Base-by-base conservation (phyloP, 1,284 basidiomycete species). In the Neotropicomus parvogracilis region DNA sequence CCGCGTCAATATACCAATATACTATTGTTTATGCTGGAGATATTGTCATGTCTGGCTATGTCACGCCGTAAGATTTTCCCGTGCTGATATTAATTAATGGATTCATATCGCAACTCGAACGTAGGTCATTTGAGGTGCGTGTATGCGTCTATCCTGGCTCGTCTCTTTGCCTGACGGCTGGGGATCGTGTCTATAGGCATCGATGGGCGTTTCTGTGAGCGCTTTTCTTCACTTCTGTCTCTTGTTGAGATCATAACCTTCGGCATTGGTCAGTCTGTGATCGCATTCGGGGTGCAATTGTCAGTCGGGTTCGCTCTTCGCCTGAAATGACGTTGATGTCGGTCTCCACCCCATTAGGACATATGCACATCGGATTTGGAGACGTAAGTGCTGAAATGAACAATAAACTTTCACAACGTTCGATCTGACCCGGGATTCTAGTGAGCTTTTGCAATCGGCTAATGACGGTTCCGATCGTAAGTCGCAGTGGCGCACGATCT, bases 301-400 rank as follows among this genome's bases (percentile, higher is more conserved):
- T 68, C 16, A 40, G 66, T 54, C 4, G 11, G 2, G 3, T 37
- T 21, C 12, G 9, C 19, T 28, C 21, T n/a, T 38, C 9, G n/a
- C 12, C 17, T 2, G 2, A 12, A 2, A 16, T 43, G 14, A 46
- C 28, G n/a, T 34, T 44, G 47, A 59, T 36, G 29, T 41, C 40
- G 37, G 20, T 20, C 29, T 28, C 24, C n/a, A 16, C 33, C n/a
- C 14, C 31, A 33, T 44, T 19, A 65, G 63, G 49, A 56, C 55
- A 46, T 68, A 65, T 52, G 66, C 66, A 10, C 55, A 64, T 49
- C 66, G 63, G 31, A 60, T 65, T 46, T 65, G 63, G 66, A 64
- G 57, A 54, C 37, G 66, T 68, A 38, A 54, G 63, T 44, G n/a
- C 44, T 17, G 7, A 16, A 9, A 21, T n/a, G 5, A 44, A 39